Evolutionary conservation across 148 eudicot genomes (phyloP).

Genomic region (Talinum fruticosum): DNA sequence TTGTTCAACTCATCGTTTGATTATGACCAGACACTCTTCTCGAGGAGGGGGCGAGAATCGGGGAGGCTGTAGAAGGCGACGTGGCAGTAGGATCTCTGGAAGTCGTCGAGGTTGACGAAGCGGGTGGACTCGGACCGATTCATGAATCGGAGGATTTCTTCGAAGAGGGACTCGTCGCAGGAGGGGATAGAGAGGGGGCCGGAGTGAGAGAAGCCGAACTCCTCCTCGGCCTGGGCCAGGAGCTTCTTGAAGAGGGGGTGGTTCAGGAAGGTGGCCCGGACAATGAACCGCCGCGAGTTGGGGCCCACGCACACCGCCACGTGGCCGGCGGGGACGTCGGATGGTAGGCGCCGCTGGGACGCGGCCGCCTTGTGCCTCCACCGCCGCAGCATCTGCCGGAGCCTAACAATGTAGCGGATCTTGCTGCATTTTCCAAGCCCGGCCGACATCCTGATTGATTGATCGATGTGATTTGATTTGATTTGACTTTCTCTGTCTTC

Average conservation of each 20-base stretch:
- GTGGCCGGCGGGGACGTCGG: constrained; percentile 85
- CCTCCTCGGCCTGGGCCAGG: constrained; percentile 62
- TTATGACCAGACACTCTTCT: constrained; percentile 47
- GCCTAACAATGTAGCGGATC: constrained; percentile 70
- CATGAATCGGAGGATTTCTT: constrained; percentile 60
- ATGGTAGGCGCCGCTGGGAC: constrained; percentile 34
- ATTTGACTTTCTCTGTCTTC: not conserved
- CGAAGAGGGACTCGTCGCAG: constrained; percentile 71
- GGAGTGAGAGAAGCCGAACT: constrained; percentile 49
- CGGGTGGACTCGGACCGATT: constrained; percentile 45
- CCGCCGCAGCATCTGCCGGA: constrained; percentile 59
- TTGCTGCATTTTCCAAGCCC: constrained; percentile 44
- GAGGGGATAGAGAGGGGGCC: constrained; percentile 80
- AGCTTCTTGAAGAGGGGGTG: constrained; percentile 67
- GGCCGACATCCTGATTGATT: constrained; percentile 45
- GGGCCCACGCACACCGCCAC: constrained; percentile 66
- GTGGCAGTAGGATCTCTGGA: constrained; percentile 47
- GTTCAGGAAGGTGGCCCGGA: constrained; percentile 64
- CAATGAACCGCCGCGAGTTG: constrained; percentile 47
- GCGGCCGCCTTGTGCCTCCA: constrained; percentile 64
- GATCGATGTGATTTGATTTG: no score
- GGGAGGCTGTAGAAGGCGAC: constrained; percentile 31
- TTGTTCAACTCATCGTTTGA: not conserved
- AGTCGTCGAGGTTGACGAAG: constrained; percentile 56
- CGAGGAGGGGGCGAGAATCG: constrained; percentile 70